phyloP scores from a whole-genome alignment of 2,329 filamentous ascomycete genomes.

The Colletotrichum melonis region DNA sequence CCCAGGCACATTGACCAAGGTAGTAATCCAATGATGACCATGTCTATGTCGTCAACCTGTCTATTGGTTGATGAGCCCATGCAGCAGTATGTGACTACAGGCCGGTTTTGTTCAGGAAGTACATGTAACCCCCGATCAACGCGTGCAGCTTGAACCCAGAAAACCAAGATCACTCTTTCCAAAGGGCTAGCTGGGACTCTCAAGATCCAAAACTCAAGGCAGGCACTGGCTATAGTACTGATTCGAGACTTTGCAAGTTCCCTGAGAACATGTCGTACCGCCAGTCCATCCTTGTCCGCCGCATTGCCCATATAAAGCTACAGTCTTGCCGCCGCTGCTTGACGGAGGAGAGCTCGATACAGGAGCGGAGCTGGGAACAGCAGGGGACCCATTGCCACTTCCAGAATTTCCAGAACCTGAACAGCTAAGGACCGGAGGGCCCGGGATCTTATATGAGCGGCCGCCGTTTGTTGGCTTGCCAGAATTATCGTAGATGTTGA shows the following conservation, averaged over 20 bases:
- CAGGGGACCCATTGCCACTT: conserved; percentile 5
- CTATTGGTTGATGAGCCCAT: too few species aligned
- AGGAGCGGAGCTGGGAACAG: neutral
- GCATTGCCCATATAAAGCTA: conserved; percentile 40
- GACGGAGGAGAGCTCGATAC: conserved; percentile 21
- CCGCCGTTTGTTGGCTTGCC: conserved; percentile 44
- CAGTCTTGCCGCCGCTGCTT: conserved; percentile 22
- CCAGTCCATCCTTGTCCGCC: conserved; percentile 42
- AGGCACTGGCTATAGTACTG: conserved; percentile 45
- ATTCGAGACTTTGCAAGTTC: conserved; percentile 42
- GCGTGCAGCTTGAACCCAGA: neutral
- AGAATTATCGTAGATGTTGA: conserved; percentile 45
- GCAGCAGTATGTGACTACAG: too few species aligned
- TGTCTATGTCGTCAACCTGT: too few species aligned
- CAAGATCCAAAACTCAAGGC: neutral
- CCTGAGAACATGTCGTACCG: conserved; percentile 41
- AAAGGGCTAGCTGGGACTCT: too few species aligned
- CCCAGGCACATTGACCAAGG: too few species aligned
- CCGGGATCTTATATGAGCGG: conserved; percentile 48
- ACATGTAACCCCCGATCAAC: too few species aligned
- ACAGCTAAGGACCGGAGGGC: conserved; percentile 38
- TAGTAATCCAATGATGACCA: too few species aligned
- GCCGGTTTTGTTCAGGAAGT: too few species aligned
- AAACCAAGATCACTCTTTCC: neutral
- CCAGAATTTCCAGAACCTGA: conserved; percentile 27